Conservation (phyloP, 768 basidiomycete species). For the Pisolithus tinctorius region DNA sequence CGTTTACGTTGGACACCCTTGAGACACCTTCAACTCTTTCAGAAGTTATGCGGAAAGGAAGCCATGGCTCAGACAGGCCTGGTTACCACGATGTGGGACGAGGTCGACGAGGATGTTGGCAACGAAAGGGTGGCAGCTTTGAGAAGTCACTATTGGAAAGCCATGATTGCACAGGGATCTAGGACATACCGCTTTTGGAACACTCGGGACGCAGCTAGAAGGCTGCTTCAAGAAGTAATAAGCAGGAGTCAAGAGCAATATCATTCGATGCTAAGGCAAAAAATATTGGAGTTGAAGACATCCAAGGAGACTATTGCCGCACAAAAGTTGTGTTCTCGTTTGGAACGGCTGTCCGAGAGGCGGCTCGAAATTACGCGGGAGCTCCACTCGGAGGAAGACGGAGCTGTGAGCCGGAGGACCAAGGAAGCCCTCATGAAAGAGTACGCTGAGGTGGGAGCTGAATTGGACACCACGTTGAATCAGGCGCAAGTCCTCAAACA, state of each 20-base stretch:
- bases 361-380: constrained; percentile 3
- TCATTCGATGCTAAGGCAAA: constrained; percentile 5
- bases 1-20: constrained; percentile 28
- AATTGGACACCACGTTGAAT: background rate
- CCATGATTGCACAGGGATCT: constrained; percentile 9
- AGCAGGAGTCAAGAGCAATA: background rate
- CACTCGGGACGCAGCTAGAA: constrained; percentile 5
- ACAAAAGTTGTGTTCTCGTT: constrained; percentile 4
- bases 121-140: constrained; percentile 10
- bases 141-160: background rate
- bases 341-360: constrained; percentile 7
- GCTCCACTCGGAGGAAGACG: constrained; percentile 7
- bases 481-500: background rate
- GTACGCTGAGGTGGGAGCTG: background rate
- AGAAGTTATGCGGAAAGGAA: constrained; percentile 21
- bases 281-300: constrained; percentile 4
- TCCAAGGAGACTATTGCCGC: constrained; percentile 7
- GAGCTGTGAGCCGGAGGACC: background rate
- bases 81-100: constrained; percentile 12
- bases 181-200: constrained; percentile 3
- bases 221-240: constrained; percentile 6
- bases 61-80: constrained; percentile 27
- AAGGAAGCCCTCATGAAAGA: constrained; percentile 6
- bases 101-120: constrained; percentile 16
- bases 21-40: constrained; percentile 29